Percentiles rank a stretch among this genome's conserved stretches.
phyloP scores from a whole-genome alignment of 2,329 filamentous ascomycete genomes.

The Phaeosphaeriaceae sp. region DNA sequence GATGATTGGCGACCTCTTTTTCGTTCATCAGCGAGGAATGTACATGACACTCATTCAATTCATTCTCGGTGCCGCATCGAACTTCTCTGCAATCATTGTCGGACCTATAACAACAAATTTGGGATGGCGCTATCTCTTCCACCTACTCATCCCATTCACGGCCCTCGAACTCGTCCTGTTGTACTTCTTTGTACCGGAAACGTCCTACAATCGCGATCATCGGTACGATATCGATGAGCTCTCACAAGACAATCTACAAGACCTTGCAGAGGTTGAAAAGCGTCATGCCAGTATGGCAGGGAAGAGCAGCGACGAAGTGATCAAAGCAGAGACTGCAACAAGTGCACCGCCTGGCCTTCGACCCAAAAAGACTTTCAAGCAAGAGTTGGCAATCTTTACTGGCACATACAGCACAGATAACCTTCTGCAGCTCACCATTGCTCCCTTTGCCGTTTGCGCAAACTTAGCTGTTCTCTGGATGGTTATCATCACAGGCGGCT shows the following conservation, averaged over 20 bases:
- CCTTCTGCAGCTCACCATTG: conserved; percentile 47
- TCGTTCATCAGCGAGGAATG: conserved; percentile 45
- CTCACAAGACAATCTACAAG: conserved; percentile 34
- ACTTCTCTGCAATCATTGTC: conserved; percentile 46
- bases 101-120: conserved; percentile 44
- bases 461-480: conserved; percentile 60
- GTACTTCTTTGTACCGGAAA: conserved; percentile 60
- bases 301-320: conserved; percentile 18
- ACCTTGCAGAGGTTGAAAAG: conserved; percentile 32
- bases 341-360: conserved; percentile 19
- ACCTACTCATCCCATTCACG: conserved; percentile 56
- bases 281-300: conserved; percentile 21
- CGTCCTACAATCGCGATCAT: conserved; percentile 54
- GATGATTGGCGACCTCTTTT: conserved; percentile 46
- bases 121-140: conserved; percentile 52
- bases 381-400: conserved; percentile 49
- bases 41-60: conserved; percentile 46
- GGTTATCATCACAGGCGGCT: conserved; percentile 54
- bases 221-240: conserved; percentile 42
- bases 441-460: conserved; percentile 58
- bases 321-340: conserved; percentile 27
- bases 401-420: conserved; percentile 48
- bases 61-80: conserved; percentile 44
- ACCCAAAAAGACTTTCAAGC: conserved; percentile 46
- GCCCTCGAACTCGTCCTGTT: conserved; percentile 53